A percentile compares a stretch with the other conserved stretches of the same genome.
These are phyloP conservation scores for Penicillium sp. DNA, from an alignment of 2,329 filamentous ascomycete species.

Conservation along the genomic window DNA sequence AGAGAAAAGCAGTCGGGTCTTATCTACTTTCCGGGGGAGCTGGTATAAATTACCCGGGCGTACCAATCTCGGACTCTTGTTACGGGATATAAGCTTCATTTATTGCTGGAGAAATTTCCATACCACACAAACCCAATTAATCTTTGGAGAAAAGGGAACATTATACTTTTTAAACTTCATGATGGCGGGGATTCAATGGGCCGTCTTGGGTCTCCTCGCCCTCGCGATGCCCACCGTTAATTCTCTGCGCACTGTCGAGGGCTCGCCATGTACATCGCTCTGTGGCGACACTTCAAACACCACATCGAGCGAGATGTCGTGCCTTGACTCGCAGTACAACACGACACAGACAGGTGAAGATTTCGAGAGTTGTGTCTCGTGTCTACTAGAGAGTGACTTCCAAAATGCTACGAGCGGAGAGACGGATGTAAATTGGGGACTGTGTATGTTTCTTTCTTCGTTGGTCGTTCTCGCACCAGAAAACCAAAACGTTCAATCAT, in stretches of 20 bases:
- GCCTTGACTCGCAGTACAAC: conserved; percentile 36
- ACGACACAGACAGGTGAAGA: conserved; percentile 28
- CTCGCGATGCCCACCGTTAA: conserved; percentile 21
- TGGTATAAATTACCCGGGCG: conserved; percentile 2
- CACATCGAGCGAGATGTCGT: conserved; percentile 39
- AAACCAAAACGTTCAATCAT: not conserved
- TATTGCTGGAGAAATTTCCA: not conserved
- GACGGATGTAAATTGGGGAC: conserved; percentile 43
- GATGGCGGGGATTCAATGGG: conserved; percentile 15
- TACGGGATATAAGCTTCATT: not conserved
- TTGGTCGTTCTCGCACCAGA: not conserved
- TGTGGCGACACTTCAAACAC: conserved; percentile 34
- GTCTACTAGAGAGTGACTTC: conserved; percentile 39
- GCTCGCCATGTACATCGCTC: conserved; percentile 36
- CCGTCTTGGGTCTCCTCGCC: conserved; percentile 19
- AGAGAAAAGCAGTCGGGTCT: not conserved
- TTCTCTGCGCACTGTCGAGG: conserved; percentile 28
- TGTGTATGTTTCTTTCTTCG: conserved; percentile 35
- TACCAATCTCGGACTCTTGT: not conserved
- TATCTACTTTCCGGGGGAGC: not conserved
- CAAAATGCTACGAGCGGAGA: conserved; percentile 30
- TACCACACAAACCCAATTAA: not conserved
- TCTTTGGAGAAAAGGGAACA: not conserved
- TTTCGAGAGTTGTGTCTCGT: conserved; percentile 40
- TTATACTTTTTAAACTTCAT: not conserved